Evolutionary conservation across 2,329 filamentous ascomycete genomes (phyloP).

Genomic region (Phaeosphaeria sp.): DNA sequence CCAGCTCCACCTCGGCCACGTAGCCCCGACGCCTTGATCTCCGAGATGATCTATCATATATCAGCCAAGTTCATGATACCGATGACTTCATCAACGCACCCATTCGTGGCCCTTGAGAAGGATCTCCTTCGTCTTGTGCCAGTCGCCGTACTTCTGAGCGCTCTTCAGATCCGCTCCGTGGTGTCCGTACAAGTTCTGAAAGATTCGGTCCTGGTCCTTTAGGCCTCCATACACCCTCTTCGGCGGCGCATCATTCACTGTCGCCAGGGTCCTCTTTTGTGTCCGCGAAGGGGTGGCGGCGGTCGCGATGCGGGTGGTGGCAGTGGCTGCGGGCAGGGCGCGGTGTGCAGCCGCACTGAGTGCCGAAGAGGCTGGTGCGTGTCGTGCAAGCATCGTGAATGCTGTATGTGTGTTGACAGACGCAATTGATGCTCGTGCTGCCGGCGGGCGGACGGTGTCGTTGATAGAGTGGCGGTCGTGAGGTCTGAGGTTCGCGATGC

Average conservation of each 20-base stretch:
- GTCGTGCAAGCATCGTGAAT: conserved; percentile 51
- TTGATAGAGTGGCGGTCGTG: conserved; percentile 35
- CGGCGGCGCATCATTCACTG: conserved; percentile 59
- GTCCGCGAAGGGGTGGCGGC: conserved; percentile 51
- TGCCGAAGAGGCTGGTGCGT: conserved; percentile 48
- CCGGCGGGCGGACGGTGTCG: conserved; percentile 36
- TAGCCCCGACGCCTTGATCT: conserved; percentile 95
- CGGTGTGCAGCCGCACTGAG: conserved; percentile 51
- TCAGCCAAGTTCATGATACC: conserved; percentile 19
- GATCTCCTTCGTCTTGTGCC: conserved; percentile 99
- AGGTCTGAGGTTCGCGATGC: conserved; percentile 29
- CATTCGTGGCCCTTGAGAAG: conserved; percentile 96
- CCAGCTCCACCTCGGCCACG: conserved; percentile 96
- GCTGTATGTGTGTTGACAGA: conserved; percentile 28
- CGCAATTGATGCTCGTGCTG: conserved; percentile 49
- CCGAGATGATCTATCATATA: conserved; percentile 78
- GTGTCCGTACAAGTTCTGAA: conserved; percentile 97
- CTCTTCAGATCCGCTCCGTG: conserved; percentile 90
- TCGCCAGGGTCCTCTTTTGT: conserved; percentile 72
- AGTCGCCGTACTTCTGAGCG: conserved; percentile 97
- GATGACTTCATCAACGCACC: conserved; percentile 52
- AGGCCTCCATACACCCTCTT: conserved; percentile 82
- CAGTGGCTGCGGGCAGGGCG: conserved; percentile 48
- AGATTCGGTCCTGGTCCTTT: conserved; percentile 97
- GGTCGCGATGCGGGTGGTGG: conserved; percentile 48